Evolutionary conservation across 1,284 basidiomycete species (phyloP).

Genomic region (Cutaneotrichosporon sp.): DNA sequence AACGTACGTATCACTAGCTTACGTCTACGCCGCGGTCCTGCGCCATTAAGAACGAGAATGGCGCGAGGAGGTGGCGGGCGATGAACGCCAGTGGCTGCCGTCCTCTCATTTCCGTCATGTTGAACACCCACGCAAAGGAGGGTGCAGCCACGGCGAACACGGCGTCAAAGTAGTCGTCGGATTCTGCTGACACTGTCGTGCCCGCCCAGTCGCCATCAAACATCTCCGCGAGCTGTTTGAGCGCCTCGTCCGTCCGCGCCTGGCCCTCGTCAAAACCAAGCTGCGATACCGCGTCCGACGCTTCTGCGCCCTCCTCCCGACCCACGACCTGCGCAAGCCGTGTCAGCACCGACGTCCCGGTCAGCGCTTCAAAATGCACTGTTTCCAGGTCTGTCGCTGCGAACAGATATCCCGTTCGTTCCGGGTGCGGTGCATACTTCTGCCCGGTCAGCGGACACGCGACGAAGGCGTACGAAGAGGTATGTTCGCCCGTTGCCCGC

Average conservation of each 20-base stretch:
- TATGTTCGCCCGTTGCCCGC: constrained; percentile 12
- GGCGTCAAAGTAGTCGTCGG: constrained; percentile 30
- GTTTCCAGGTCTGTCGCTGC: constrained; percentile 29
- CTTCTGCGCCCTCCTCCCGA: constrained; percentile 1
- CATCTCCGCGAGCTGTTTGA: constrained; percentile 16
- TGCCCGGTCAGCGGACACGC: background rate
- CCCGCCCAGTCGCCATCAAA: constrained; percentile 18
- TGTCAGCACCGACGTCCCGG: constrained; percentile 20
- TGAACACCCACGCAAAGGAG: constrained; percentile 27
- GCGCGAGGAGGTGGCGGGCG: constrained; percentile 27
- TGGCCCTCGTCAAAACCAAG: constrained; percentile 13
- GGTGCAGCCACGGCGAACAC: constrained; percentile 13
- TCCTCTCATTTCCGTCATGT: constrained; percentile 26
- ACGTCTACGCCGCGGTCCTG: constrained; percentile 19
- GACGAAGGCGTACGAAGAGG: constrained; percentile 19
- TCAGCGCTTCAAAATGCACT: constrained; percentile 27
- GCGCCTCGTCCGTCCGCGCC: constrained; percentile 12
- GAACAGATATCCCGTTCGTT: constrained; percentile 31
- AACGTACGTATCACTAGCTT: background rate
- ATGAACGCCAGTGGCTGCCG: constrained; percentile 25
- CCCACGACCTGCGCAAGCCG: constrained; percentile 15
- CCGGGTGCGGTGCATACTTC: constrained; percentile 34
- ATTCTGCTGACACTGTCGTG: constrained; percentile 19
- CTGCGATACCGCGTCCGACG: background rate
- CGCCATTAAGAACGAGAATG: constrained; percentile 22